These are phyloP conservation scores for Penicillium sumatraense DNA, from an alignment of 2,329 filamentous ascomycete species.

Conservation along the genomic window DNA sequence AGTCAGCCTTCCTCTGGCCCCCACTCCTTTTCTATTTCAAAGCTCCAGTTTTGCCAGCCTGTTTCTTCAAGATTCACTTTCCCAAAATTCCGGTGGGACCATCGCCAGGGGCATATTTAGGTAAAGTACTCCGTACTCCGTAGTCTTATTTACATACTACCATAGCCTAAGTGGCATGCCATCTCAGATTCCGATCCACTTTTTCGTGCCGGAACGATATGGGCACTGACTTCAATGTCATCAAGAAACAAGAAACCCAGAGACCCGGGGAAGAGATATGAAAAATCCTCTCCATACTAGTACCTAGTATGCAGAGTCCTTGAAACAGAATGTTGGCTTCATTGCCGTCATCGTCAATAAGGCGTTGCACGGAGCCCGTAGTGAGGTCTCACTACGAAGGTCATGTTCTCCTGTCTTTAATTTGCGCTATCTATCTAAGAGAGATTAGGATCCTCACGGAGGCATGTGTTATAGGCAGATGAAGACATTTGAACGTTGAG, in stretches of 20 bases:
- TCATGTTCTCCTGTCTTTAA: not conserved
- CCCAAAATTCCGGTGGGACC: not conserved
- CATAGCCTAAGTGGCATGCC: constrained; percentile 15
- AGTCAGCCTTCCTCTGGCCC: not conserved
- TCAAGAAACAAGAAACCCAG: too few relatives aligned
- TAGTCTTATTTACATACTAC: too few relatives aligned
- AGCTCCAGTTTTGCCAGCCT: not conserved
- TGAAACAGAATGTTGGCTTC: not conserved
- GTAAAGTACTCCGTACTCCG: too few relatives aligned
- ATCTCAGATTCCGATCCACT: constrained; percentile 17
- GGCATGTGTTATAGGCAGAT: too few relatives aligned
- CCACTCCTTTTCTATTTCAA: not conserved
- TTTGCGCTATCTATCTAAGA: too few relatives aligned
- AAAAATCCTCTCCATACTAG: too few relatives aligned
- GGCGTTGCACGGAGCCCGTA: not conserved
- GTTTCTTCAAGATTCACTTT: not conserved
- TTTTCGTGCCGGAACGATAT: not conserved
- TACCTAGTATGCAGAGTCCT: too few relatives aligned
- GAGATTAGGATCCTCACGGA: too few relatives aligned
- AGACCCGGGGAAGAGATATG: too few relatives aligned
- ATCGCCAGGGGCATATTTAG: not conserved
- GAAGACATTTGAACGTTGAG: too few relatives aligned
- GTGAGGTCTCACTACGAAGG: not conserved
- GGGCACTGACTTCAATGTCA: constrained; percentile 1
- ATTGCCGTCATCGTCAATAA: not conserved